Conservation (phyloP, 371 early-diverging fungal genomes). For the Mortierella sp. region DNA sequence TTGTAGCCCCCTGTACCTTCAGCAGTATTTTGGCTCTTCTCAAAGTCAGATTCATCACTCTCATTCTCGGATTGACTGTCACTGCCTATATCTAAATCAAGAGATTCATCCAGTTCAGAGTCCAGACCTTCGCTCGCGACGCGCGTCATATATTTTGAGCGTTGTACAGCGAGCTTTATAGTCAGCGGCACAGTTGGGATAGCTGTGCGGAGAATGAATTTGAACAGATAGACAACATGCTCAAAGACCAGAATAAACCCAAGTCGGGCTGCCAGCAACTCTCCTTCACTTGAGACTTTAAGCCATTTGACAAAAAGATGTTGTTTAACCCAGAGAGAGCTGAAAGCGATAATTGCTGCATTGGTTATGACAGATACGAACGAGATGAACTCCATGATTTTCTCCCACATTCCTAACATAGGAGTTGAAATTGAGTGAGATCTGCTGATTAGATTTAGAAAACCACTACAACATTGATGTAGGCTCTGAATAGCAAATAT, state of each 20-base stretch:
- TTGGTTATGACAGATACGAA: conserved; percentile 64
- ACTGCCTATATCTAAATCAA: not conserved
- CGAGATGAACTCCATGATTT: conserved; percentile 58
- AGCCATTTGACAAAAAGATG: conserved; percentile 36
- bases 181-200: conserved; percentile 62
- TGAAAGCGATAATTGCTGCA: conserved; percentile 70
- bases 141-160: conserved; percentile 58
- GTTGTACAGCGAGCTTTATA: conserved; percentile 56
- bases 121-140: conserved; percentile 30
- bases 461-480: not conserved
- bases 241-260: conserved; percentile 64
- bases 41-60: not conserved
- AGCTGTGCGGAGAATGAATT: conserved; percentile 55
- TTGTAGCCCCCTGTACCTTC: no score
- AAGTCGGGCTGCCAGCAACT: conserved; percentile 55
- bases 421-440: not conserved
- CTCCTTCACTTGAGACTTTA: conserved; percentile 33
- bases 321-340: conserved; percentile 53
- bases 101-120: conserved; percentile 43
- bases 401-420: conserved; percentile 59
- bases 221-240: conserved; percentile 58
- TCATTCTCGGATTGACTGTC: not conserved
- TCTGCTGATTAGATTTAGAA: not conserved
- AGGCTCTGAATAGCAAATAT: not conserved
- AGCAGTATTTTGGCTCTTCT: no score